These are phyloP conservation scores for Leishmania tropica DNA, from an alignment of 208 protist genomes.

Conservation along the genomic window DNA sequence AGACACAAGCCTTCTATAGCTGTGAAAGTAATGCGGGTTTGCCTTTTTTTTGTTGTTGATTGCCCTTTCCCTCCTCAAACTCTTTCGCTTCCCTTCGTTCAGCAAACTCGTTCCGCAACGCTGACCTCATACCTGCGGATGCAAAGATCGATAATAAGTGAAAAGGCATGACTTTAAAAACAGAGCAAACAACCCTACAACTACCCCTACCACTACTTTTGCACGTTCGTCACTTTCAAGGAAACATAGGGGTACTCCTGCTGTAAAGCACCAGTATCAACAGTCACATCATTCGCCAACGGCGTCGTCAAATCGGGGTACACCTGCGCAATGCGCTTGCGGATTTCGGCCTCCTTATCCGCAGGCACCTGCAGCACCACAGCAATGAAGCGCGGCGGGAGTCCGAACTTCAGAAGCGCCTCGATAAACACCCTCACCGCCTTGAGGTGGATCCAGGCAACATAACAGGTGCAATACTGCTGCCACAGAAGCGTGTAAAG, in stretches of 20 bases:
- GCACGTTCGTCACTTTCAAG: constrained; percentile 80
- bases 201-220: constrained; percentile 40
- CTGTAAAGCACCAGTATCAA: constrained; percentile 70
- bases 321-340: constrained; percentile 70
- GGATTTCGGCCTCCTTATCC: constrained; percentile 77
- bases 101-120: background rate
- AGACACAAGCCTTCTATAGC: background rate
- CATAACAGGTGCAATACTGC: constrained; percentile 89
- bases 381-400: constrained; percentile 86
- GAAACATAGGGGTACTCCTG: constrained; percentile 90
- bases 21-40: background rate
- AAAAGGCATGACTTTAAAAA: constrained; percentile 1
- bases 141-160: constrained; percentile 8
- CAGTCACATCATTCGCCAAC: constrained; percentile 48
- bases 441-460: constrained; percentile 93
- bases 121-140: background rate
- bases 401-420: constrained; percentile 87
- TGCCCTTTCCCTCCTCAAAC: background rate
- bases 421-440: constrained; percentile 93
- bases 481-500: constrained; percentile 85
- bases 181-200: constrained; percentile 7
- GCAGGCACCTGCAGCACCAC: constrained; percentile 75
- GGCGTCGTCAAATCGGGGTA: constrained; percentile 69
- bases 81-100: background rate
- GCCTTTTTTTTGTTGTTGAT: background rate